phyloP scores from a whole-genome alignment of 139 green algal species.

The Volvox reticuliferus region DNA sequence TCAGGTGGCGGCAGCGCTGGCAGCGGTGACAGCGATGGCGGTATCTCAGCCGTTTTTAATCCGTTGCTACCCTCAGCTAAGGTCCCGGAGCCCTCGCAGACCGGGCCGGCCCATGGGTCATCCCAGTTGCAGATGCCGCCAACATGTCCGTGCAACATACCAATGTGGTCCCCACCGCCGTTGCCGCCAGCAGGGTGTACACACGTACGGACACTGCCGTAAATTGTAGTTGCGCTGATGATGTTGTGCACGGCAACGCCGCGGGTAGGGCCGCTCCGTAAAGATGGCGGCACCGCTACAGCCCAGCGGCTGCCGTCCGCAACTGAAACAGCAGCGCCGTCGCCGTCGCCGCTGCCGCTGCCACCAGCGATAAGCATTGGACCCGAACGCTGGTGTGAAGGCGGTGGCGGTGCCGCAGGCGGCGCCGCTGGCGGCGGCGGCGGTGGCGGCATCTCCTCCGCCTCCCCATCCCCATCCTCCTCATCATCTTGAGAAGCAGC shows the following conservation, averaged over 20 bases:
- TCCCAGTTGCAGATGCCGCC: neutral
- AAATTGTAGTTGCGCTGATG: no score
- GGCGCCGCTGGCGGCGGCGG: constrained; percentile 18
- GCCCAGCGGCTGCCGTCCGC: neutral
- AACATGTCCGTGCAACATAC: neutral
- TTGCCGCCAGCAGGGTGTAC: no score
- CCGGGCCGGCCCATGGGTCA: neutral
- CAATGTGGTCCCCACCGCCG: no score
- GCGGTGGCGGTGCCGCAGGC: constrained; percentile 26
- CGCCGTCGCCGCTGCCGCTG: neutral
- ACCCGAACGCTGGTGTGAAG: neutral
- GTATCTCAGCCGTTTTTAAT: neutral
- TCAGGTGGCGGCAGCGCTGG: neutral
- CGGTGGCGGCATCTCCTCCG: constrained; percentile 1
- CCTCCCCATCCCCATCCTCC: neutral
- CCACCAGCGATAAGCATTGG: neutral
- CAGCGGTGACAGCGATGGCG: neutral
- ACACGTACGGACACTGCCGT: no score
- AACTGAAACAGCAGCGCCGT: neutral
- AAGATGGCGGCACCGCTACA: neutral
- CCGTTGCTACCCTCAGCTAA: neutral
- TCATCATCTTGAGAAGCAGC: no score
- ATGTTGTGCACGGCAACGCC: no score
- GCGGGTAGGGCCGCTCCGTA: no score
- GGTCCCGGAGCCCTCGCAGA: constrained; percentile 14